A percentile compares a stretch with the other conserved stretches of the same genome.
Evolutionary conservation across 2,329 filamentous ascomycete species (phyloP).

Genomic region (Thyridium curvatum): DNA sequence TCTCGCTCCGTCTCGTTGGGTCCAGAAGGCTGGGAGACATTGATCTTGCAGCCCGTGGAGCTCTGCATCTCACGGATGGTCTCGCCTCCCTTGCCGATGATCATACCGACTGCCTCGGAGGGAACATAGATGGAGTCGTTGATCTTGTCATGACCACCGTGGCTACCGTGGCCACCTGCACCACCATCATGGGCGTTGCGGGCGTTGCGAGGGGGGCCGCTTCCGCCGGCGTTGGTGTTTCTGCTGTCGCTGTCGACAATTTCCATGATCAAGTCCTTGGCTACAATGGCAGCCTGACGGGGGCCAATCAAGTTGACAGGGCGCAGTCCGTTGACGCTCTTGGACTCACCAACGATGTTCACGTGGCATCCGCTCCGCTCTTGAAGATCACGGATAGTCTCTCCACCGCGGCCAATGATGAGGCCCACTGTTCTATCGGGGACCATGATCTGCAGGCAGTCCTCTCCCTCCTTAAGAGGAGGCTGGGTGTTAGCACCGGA

Average conservation of each 20-base stretch:
- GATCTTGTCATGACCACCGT: slow-evolving; percentile 56
- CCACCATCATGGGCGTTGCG: slow-evolving; percentile 31
- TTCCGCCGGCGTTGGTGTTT: slow-evolving; percentile 31
- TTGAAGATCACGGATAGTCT: slow-evolving; percentile 88
- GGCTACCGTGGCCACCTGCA: slow-evolving; percentile 31
- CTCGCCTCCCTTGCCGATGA: slow-evolving; percentile 90
- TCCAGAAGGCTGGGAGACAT: slow-evolving; percentile 76
- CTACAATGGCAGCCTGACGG: slow-evolving; percentile 64
- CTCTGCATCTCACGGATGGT: slow-evolving; percentile 93
- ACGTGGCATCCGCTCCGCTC: slow-evolving; percentile 91
- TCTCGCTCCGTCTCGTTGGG: slow-evolving; percentile 75
- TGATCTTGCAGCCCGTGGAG: slow-evolving; percentile 86
- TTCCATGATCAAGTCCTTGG: slow-evolving; percentile 85
- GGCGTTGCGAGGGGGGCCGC: slow-evolving; percentile 15
- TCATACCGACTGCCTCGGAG: slow-evolving; percentile 91
- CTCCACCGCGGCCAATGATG: slow-evolving; percentile 88
- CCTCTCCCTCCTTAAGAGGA: slow-evolving; percentile 69
- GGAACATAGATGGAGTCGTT: slow-evolving; percentile 81
- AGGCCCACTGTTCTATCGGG: slow-evolving; percentile 87
- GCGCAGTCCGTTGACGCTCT: slow-evolving; percentile 83
- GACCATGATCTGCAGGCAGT: slow-evolving; percentile 89
- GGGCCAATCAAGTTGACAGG: slow-evolving; percentile 87
- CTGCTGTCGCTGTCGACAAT: slow-evolving; percentile 89
- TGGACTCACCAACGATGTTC: slow-evolving; percentile 89
- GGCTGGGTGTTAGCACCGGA: slow-evolving; percentile 20